Conservation (phyloP, 371 early-diverging fungal species). For the Coemansia sp. region DNA sequence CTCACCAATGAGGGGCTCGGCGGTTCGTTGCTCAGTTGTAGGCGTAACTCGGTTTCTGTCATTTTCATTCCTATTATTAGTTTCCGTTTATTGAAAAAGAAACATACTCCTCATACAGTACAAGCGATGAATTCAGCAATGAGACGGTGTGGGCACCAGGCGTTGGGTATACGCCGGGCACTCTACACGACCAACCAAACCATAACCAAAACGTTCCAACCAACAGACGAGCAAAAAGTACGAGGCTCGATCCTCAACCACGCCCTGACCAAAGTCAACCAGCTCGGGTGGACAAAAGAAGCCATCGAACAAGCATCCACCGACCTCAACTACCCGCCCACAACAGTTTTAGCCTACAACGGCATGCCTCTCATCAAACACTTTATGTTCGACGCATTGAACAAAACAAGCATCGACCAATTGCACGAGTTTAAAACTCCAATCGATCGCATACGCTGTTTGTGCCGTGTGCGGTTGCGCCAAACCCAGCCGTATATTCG, state of each 20-base stretch:
- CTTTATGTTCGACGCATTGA: slow-evolving; percentile 66
- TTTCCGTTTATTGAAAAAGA: too few species aligned
- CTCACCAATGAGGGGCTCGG: too few species aligned
- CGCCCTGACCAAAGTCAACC: slow-evolving; percentile 65
- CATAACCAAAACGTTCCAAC: too few species aligned
- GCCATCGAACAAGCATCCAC: slow-evolving; percentile 68
- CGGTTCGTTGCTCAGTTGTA: too few species aligned
- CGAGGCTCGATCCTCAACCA: slow-evolving; percentile 57
- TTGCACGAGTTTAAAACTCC: slow-evolving; percentile 11
- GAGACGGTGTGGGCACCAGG: too few species aligned
- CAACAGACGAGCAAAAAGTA: too few species aligned
- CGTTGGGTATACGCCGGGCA: too few species aligned
- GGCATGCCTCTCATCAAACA: slow-evolving; percentile 74
- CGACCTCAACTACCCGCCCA: slow-evolving; percentile 67
- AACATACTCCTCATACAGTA: too few species aligned
- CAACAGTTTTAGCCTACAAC: slow-evolving; percentile 69
- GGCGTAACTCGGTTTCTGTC: too few species aligned
- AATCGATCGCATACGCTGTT: slow-evolving; percentile 61
- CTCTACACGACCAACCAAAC: too few species aligned
- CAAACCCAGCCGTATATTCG: slow-evolving; percentile 69
- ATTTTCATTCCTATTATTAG: too few species aligned
- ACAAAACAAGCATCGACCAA: slow-evolving; percentile 54
- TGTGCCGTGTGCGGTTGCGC: slow-evolving; percentile 67
- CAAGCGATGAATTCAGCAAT: too few species aligned
- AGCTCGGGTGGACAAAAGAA: slow-evolving; percentile 72